Percentiles rank a stretch among this genome's conserved stretches.
phyloP scores from a whole-genome alignment of 345 rosid genomes.

The Pseudoturritis turrita region DNA sequence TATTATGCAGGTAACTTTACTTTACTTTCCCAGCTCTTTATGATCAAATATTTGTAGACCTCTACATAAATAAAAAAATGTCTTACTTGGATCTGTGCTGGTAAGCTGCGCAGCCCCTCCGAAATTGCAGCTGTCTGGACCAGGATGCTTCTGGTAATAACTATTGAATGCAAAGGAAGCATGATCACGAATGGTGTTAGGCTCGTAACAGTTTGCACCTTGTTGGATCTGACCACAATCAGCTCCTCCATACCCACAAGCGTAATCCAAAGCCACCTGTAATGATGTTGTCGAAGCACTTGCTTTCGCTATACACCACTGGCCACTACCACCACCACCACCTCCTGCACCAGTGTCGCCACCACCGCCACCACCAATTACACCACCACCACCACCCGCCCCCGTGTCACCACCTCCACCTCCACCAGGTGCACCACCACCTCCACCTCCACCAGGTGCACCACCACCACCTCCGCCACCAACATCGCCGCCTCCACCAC shows the following conservation, averaged over 20 bases:
- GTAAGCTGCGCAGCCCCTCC: slow-evolving; percentile 93
- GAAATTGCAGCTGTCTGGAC: slow-evolving; percentile 76
- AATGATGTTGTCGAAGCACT: slow-evolving; percentile 70
- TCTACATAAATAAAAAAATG: not conserved
- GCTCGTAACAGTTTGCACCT: slow-evolving; percentile 74
- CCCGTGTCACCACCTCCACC: slow-evolving; percentile 29
- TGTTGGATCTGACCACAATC: slow-evolving; percentile 80
- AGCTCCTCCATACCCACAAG: slow-evolving; percentile 94
- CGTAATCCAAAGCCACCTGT: slow-evolving; percentile 95
- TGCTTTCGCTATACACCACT: slow-evolving; percentile 80
- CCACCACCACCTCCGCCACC: slow-evolving; percentile 1
- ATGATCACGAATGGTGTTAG: slow-evolving; percentile 64
- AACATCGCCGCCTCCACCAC: slow-evolving; percentile 4
- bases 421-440: slow-evolving; percentile 22
- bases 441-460: slow-evolving; percentile 3
- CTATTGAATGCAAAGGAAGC: slow-evolving; percentile 94
- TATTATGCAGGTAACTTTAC: not conserved
- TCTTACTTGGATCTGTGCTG: slow-evolving; percentile 88
- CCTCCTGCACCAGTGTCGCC: not conserved
- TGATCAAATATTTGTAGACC: not conserved
- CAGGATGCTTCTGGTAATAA: slow-evolving; percentile 95
- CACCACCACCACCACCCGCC: slow-evolving; percentile 27
- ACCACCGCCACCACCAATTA: slow-evolving; percentile 6
- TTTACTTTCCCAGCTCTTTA: not conserved
- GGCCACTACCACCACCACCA: slow-evolving; percentile 32